Conservation (phyloP, 345 rosid genomes). For the Tarenaya hassleriana region DNA sequence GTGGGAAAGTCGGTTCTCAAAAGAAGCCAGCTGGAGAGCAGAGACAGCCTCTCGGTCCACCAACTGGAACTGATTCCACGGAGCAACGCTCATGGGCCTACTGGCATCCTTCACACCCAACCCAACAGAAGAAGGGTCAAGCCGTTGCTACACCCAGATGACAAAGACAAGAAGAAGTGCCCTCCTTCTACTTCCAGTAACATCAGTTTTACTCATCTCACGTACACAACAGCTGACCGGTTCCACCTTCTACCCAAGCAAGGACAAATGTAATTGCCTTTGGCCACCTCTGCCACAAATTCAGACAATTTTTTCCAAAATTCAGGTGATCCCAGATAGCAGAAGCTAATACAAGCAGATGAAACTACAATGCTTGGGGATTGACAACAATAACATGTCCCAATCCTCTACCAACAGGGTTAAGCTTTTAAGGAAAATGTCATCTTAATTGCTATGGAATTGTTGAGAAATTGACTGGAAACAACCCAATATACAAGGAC, state of each 20-base stretch:
- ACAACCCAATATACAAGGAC: background rate
- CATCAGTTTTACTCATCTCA: constrained; percentile 82
- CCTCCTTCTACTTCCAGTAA: constrained; percentile 98
- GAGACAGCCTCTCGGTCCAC: constrained; percentile 72
- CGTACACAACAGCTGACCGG: constrained; percentile 32
- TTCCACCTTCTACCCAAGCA: constrained; percentile 17
- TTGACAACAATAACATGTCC: constrained; percentile 12
- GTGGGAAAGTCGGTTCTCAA: constrained; percentile 68
- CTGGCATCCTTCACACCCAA: constrained; percentile 75
- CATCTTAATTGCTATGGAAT: background rate
- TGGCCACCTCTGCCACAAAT: constrained; percentile 22
- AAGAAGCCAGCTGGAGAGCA: constrained; percentile 94
- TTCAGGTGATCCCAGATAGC: background rate
- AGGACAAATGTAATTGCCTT: constrained; percentile 21
- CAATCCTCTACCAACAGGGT: background rate
- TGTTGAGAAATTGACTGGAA: background rate
- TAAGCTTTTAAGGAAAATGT: background rate
- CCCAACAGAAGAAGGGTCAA: constrained; percentile 79
- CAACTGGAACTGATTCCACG: constrained; percentile 96
- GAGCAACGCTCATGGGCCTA: constrained; percentile 90
- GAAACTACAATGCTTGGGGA: constrained; percentile 10
- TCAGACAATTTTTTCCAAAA: constrained; percentile 24
- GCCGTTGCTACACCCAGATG: constrained; percentile 89
- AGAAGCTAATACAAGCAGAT: background rate
- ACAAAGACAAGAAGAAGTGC: constrained; percentile 93